phyloP scores from a whole-genome alignment of 306 rosid species.

The Cyamopsis tetragonoloba region DNA sequence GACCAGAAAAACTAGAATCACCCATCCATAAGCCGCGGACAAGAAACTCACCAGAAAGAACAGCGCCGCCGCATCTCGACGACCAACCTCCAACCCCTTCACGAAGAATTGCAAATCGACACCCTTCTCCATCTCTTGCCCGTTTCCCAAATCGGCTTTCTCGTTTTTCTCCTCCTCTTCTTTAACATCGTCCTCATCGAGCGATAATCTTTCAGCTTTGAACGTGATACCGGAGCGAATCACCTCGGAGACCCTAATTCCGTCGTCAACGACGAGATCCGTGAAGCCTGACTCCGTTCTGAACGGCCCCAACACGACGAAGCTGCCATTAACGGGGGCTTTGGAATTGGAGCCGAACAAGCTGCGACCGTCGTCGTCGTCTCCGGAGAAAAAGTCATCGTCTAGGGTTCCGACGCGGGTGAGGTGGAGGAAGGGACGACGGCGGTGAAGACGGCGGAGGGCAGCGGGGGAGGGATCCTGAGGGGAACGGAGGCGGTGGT shows the following conservation, averaged over 20 bases:
- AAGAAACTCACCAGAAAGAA: conserved; percentile 65
- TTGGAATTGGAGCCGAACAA: conserved; percentile 51
- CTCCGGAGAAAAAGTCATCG: conserved; percentile 86
- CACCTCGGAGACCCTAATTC: conserved; percentile 63
- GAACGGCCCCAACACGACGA: conserved; percentile 40
- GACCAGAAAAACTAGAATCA: conserved; percentile 76
- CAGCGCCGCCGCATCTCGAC: conserved; percentile 65
- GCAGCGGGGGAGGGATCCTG: conserved; percentile 22
- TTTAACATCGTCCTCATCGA: neutral
- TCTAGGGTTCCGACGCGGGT: conserved; percentile 89
- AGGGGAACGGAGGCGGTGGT: conserved; percentile 6
- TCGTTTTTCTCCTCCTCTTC: conserved; percentile 24
- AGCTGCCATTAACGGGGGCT: conserved; percentile 43
- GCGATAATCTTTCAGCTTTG: conserved; percentile 28
- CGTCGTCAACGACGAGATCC: conserved; percentile 59
- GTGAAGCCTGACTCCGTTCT: conserved; percentile 52
- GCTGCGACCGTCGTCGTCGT: conserved; percentile 63
- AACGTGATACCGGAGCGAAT: conserved; percentile 65
- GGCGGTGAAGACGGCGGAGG: conserved; percentile 45
- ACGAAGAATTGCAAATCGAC: conserved; percentile 63
- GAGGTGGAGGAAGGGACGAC: conserved; percentile 79
- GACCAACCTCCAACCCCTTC: conserved; percentile 74
- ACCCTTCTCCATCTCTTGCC: conserved; percentile 35
- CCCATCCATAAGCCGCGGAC: conserved; percentile 79
- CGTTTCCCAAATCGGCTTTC: conserved; percentile 37